Evolutionary conservation across 768 basidiomycete genomes (phyloP), one percentile per base, ranked within the genome.

Genomic region (Mycena maculata): DNA sequence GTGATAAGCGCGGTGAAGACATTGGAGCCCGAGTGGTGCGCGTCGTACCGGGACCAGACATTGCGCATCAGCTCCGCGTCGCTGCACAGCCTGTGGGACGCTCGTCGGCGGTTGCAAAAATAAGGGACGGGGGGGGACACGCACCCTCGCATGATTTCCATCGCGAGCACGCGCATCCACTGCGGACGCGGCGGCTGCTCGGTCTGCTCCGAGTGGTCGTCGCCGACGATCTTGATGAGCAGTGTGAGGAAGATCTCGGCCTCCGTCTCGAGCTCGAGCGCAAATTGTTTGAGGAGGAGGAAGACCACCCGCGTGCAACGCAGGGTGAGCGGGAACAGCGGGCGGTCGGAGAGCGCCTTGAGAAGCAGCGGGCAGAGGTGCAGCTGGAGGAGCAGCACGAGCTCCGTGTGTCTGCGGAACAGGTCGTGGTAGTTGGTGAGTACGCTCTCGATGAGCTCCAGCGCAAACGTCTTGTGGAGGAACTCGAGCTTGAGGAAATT

Each of bases 391-490:
- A 99, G 88, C 42, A 94, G 85, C 13, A 96, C 84, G 1, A 97
- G 85, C 74, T 98, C 95, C 3, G 85, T 73, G 65, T 94, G 95
- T 93, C 91, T 88, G 56, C 92, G 86, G 76, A 96, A 96, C 0
- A 95, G 83, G n/a, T 85, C 86, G 68, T 95, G 90, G 72, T 96
- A 96, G 75, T 96, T 96, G 9, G 95, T 96, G 55, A 99, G 81
- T 2, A 98, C 94, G 73, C 96, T 98, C 80, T 99, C 97, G 39
- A 99, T 95, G 58, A 99, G 81, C 78, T 99, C 97, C n/a, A 99
- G 80, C 0, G 96, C 95, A 71, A 99, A 99, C 0, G 98, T 98
- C 78, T 96, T 92, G 73, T 93, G 93, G 48, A 99, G 81, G 55
- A 85, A 88, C 23, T 93, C 90, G 49, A 98, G 87, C 69, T 91